phyloP scores from a whole-genome alignment of 2,329 filamentous ascomycete species.

The Paecilomyces dactylethromorphus region DNA sequence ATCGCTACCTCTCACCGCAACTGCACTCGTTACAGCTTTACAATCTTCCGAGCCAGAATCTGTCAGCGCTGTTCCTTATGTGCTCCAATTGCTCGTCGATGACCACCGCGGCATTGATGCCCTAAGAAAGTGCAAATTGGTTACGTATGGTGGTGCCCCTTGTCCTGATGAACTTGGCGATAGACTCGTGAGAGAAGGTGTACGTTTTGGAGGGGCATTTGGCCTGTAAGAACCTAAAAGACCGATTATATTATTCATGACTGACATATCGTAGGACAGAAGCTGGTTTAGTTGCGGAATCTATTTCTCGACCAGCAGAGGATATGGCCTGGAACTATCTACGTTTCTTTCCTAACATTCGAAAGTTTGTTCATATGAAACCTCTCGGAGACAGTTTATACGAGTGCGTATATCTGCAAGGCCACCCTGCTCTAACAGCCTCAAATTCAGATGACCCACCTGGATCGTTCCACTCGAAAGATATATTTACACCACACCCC shows the following conservation, averaged over 20 bases:
- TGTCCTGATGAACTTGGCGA: constrained; percentile 39
- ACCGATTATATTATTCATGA: neutral
- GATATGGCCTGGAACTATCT: constrained; percentile 41
- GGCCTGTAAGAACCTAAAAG: constrained; percentile 28
- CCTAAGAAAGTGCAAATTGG: constrained; percentile 31
- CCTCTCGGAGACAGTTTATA: constrained; percentile 19
- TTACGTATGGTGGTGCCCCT: constrained; percentile 35
- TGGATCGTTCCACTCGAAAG: constrained; percentile 26
- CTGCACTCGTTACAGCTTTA: constrained; percentile 28
- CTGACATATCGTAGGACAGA: constrained; percentile 31
- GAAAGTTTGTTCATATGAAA: constrained; percentile 32
- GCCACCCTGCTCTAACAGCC: constrained; percentile 23
- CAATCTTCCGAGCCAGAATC: constrained; percentile 32
- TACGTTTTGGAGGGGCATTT: constrained; percentile 34
- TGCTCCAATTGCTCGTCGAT: constrained; percentile 35
- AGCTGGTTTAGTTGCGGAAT: constrained; percentile 38
- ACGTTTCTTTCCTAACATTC: constrained; percentile 31
- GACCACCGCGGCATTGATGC: constrained; percentile 27
- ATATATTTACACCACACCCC: constrained; percentile 26
- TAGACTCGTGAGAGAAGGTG: constrained; percentile 28
- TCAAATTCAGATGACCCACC: constrained; percentile 26
- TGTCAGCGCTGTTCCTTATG: constrained; percentile 37
- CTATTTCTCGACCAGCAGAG: constrained; percentile 28
- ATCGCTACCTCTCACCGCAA: constrained; percentile 31
- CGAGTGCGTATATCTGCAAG: constrained; percentile 24